Evolutionary conservation across 2,329 filamentous ascomycete species (phyloP).

Genomic region (Neurospora sp.): DNA sequence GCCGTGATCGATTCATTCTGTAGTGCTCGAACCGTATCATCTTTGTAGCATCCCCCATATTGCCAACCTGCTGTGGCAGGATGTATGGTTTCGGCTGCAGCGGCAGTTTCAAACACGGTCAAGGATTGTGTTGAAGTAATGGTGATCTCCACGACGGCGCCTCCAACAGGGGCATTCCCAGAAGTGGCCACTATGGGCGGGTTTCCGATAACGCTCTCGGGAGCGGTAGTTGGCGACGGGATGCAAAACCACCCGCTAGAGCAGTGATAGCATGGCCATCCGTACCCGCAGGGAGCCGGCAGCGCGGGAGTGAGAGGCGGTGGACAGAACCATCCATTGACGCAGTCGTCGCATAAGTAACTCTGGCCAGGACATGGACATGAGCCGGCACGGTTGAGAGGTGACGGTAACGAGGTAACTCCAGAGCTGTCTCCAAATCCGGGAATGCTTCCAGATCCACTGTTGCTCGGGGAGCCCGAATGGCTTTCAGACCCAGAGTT

Average conservation of each 20-base stretch:
- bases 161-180: background rate
- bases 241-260: conserved; percentile 28
- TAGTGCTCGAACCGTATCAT: conserved; percentile 9
- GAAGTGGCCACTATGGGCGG: background rate
- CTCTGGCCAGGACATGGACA: conserved; percentile 26
- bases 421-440: background rate
- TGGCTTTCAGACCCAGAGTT: background rate
- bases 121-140: conserved; percentile 4
- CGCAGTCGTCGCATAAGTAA: conserved; percentile 27
- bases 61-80: conserved; percentile 7
- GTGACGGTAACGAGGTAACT: background rate
- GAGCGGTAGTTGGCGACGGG: conserved; percentile 16
- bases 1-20: conserved; percentile 10
- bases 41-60: conserved; percentile 15
- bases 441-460: background rate
- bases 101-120: conserved; percentile 1
- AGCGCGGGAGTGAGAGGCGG: conserved; percentile 24
- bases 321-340: conserved; percentile 28
- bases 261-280: conserved; percentile 28
- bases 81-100: conserved; percentile 1
- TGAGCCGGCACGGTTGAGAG: conserved; percentile 5
- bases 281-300: conserved; percentile 25
- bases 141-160: background rate
- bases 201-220: conserved; percentile 4
- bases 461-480: background rate